Conservation (phyloP, 768 basidiomycete species). For the Hydnomerulius pinastri region DNA sequence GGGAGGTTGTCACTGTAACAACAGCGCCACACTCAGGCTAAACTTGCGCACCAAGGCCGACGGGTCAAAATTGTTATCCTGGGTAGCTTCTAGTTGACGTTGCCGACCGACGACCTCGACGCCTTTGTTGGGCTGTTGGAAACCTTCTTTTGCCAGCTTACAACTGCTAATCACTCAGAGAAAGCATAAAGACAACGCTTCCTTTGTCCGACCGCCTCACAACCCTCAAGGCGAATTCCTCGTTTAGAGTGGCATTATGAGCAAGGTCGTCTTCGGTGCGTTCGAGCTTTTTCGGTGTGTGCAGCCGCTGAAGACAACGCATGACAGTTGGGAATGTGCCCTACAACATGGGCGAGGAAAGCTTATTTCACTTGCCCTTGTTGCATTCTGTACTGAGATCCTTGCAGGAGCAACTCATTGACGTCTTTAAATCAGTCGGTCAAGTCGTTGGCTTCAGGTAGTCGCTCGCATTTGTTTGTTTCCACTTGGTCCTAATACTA, state of each 20-base stretch:
- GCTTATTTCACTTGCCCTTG: conserved; percentile 9
- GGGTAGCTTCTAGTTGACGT: neutral
- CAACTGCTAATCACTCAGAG: neutral
- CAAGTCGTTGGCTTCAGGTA: conserved; percentile 89
- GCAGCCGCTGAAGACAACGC: conserved; percentile 3
- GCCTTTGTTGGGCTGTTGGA: neutral
- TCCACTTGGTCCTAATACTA: conserved; percentile 2
- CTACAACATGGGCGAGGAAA: conserved; percentile 82
- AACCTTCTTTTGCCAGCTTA: neutral
- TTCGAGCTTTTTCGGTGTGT: conserved; percentile 2
- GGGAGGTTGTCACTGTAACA: conserved; percentile 19
- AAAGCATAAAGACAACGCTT: too few species aligned
- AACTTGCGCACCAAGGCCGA: too few species aligned
- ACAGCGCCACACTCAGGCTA: conserved; percentile 10
- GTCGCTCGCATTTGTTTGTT: neutral
- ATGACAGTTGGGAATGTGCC: conserved; percentile 81
- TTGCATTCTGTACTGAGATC: conserved; percentile 6
- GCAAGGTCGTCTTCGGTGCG: conserved; percentile 75
- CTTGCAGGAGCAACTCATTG: conserved; percentile 74
- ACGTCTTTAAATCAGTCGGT: conserved; percentile 86
- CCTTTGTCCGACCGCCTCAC: neutral
- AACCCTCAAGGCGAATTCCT: neutral
- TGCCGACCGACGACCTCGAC: neutral
- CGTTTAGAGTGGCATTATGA: conserved; percentile 39
- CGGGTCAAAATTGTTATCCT: too few species aligned